Conservation (phyloP, 1,284 basidiomycete species). For the Ustilago tritici region DNA sequence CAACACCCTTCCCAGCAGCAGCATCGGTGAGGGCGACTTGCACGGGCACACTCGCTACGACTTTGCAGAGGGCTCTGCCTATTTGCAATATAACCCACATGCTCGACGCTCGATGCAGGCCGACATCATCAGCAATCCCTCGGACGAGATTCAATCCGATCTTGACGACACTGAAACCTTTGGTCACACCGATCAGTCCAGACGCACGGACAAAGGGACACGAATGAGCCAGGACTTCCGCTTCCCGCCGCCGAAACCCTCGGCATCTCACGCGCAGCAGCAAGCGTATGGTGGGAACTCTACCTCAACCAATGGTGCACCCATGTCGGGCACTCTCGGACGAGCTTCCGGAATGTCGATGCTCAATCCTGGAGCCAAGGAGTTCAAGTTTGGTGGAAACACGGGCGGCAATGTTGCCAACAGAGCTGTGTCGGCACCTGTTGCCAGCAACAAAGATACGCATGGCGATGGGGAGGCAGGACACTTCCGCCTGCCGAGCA, state of each 20-base stretch:
- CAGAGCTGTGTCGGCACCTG: slow-evolving; percentile 26
- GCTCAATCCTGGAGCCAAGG: slow-evolving; percentile 55
- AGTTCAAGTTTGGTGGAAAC: slow-evolving; percentile 49
- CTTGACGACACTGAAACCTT: slow-evolving; percentile 43
- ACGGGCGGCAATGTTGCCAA: not conserved
- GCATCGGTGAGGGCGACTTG: slow-evolving; percentile 44
- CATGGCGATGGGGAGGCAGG: not conserved
- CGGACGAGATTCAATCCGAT: slow-evolving; percentile 50
- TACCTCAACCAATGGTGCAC: slow-evolving; percentile 6
- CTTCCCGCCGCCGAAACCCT: slow-evolving; percentile 34
- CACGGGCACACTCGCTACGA: slow-evolving; percentile 16
- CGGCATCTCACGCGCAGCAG: not conserved
- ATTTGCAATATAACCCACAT: not conserved
- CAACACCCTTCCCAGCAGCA: slow-evolving; percentile 60
- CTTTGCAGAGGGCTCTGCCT: not conserved
- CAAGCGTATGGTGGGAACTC: not conserved
- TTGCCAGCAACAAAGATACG: slow-evolving; percentile 6
- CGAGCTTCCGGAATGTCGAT: slow-evolving; percentile 38
- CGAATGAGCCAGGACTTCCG: slow-evolving; percentile 53
- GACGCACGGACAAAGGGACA: slow-evolving; percentile 6
- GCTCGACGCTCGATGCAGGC: slow-evolving; percentile 11
- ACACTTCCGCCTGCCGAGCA: slow-evolving; percentile 60
- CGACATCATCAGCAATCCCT: slow-evolving; percentile 57
- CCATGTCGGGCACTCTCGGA: slow-evolving; percentile 34
- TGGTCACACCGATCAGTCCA: slow-evolving; percentile 25